Evolutionary conservation across 305 asterid species (phyloP), one percentile per base, ranked within the genome.

Genomic region (Ruellia speciosa): DNA sequence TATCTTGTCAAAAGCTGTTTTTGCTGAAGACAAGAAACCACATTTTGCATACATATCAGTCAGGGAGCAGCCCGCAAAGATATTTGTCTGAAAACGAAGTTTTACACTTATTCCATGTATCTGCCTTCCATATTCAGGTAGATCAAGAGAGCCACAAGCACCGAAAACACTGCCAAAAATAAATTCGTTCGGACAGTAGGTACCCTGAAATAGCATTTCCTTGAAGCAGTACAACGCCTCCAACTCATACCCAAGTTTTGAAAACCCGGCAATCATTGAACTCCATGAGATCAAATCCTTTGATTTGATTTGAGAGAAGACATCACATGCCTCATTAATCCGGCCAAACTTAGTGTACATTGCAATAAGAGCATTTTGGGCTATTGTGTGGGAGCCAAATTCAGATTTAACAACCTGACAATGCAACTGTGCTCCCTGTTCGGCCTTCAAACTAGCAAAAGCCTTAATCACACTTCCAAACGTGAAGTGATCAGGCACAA

Each of bases 241-340:
- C 48, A 71, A 20, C 76, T 84, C 88, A 41, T 65, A 80, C 17
- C 94, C 90, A 47, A 76, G 85, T 67, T 84, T 85, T 24, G 94
- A 68, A 73, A 78, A 78, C n/a, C 86, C 94, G 24, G 90, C 75
- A 71, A 87, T 82, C 70, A 87, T 75, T 34, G 95, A 84, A 64
- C 95, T 87, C 95, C 95, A 87, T 0, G 94, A 87, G 48, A 84
- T 75, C 74, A 87, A 73, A 79, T 87, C 85, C 72, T 77, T 87
- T 16, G 61, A 43, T 40, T 76, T 20, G 64, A 80, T 78, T 49
- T 24, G 34, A 55, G 66, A 72, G 71, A 87, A 84, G 62, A 84
- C 72, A 35, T 52, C 33, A 51, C 54, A 53, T 13, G 88, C 88
- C 63, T 75, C 75, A 16, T 66, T 46, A 43, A 81, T 70, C 60